These are phyloP conservation scores for Pilaira anomala DNA, from an alignment of 192 early-diverging fungal genomes.

Conservation along the genomic window DNA sequence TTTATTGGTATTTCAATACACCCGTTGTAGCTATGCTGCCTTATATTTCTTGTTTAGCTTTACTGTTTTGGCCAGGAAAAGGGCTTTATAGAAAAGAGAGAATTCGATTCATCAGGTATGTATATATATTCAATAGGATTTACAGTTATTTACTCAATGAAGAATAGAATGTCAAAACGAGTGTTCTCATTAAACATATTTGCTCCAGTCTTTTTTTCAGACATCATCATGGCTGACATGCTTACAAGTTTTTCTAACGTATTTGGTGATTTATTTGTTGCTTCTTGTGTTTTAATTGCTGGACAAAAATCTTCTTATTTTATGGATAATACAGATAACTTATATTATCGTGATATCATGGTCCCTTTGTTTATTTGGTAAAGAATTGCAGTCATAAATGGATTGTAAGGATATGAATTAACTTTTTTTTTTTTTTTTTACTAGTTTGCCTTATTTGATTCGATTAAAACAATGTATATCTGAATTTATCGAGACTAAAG, in stretches of 20 bases:
- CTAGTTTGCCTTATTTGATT: slow-evolving; percentile 73
- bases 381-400: not conserved
- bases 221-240: slow-evolving; percentile 93
- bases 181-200: slow-evolving; percentile 48
- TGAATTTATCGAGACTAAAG: slow-evolving; percentile 61
- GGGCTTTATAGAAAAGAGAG: slow-evolving; percentile 49
- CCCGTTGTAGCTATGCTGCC: slow-evolving; percentile 38
- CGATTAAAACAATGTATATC: slow-evolving; percentile 76
- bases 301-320: slow-evolving; percentile 27
- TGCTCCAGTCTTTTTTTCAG: slow-evolving; percentile 60
- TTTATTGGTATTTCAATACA: slow-evolving; percentile 39
- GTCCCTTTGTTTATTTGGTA: slow-evolving; percentile 70
- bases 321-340: slow-evolving; percentile 34
- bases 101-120: slow-evolving; percentile 52
- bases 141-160: not conserved
- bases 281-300: slow-evolving; percentile 60
- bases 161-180: slow-evolving; percentile 46
- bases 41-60: slow-evolving; percentile 38
- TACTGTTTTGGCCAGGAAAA: slow-evolving; percentile 50
- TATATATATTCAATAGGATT: no score
- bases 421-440: not conserved
- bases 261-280: slow-evolving; percentile 76
- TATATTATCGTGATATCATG: slow-evolving; percentile 49
- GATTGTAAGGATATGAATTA: not conserved
- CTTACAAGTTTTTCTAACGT: slow-evolving; percentile 91